phyloP scores from a whole-genome alignment of 768 basidiomycete species.

The Mrakia hoshinonis region DNA sequence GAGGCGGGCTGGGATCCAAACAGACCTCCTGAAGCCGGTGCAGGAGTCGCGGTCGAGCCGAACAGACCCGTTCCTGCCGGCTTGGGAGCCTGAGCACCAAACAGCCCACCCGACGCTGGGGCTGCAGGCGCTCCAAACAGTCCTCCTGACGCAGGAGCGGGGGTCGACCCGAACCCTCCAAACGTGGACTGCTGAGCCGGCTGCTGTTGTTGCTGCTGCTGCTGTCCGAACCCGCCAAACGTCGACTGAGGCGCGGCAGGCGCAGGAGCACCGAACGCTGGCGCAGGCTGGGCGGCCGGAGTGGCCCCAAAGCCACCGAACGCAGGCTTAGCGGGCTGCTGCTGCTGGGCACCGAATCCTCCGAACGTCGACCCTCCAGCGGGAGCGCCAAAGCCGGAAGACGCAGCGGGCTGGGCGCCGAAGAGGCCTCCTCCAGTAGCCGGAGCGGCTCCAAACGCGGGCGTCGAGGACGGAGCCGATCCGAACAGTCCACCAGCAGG shows the following conservation, averaged over 20 bases:
- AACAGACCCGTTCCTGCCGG: conserved; percentile 29
- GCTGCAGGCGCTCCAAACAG: conserved; percentile 33
- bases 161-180: conserved; percentile 14
- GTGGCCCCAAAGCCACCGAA: conserved; percentile 9
- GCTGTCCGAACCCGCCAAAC: conserved; percentile 27
- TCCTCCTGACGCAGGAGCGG: conserved; percentile 15
- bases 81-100: conserved; percentile 32
- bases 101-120: conserved; percentile 28
- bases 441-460: conserved; percentile 24
- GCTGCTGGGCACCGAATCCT: conserved; percentile 23
- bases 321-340: conserved; percentile 18
- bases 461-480: neutral
- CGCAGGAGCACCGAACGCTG: conserved; percentile 1
- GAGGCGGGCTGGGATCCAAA: conserved; percentile 21
- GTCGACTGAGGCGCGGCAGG: conserved; percentile 15
- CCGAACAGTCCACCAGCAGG: conserved; percentile 26
- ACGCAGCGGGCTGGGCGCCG: conserved; percentile 31
- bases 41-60: conserved; percentile 32
- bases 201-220: neutral
- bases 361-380: conserved; percentile 21
- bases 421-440: conserved; percentile 26
- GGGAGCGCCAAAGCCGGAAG: conserved; percentile 30
- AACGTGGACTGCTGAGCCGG: conserved; percentile 12
- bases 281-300: neutral
- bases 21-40: conserved; percentile 29